phyloP scores from a whole-genome alignment of 176 grass and related monocot genomes.

The Phoenix roebelenii region DNA sequence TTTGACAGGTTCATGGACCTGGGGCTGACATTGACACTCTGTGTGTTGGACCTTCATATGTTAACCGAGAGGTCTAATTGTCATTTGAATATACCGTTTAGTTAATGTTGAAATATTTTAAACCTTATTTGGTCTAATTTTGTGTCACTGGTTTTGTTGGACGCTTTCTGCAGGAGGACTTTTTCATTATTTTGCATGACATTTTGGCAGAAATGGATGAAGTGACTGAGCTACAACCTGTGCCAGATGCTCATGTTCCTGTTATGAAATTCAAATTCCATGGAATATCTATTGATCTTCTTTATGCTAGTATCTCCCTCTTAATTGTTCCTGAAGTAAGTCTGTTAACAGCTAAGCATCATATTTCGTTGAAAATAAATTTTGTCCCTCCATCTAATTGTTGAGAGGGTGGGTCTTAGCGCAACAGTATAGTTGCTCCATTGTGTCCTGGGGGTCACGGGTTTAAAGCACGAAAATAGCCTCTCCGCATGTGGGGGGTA shows the following conservation, averaged over 20 bases:
- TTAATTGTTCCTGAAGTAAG: conserved; percentile 78
- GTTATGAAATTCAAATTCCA: conserved; percentile 96
- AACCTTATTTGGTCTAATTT: no score
- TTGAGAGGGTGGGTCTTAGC: neutral
- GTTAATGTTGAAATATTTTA: no score
- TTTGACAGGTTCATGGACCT: conserved; percentile 78
- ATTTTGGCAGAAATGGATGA: conserved; percentile 65
- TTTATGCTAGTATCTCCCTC: conserved; percentile 92
- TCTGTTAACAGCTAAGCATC: neutral
- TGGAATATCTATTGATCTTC: conserved; percentile 96
- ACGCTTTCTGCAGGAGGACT: conserved; percentile 72
- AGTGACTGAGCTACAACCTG: conserved; percentile 80
- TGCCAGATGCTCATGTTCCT: conserved; percentile 95
- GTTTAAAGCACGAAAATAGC: no score
- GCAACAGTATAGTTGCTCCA: no score
- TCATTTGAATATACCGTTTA: neutral
- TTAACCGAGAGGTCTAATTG: conserved; percentile 73
- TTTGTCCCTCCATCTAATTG: neutral
- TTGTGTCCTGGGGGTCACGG: no score
- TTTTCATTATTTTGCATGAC: conserved; percentile 80
- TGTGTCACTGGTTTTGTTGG: neutral
- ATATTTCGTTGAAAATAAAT: neutral
- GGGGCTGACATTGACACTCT: conserved; percentile 94
- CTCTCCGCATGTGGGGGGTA: no score
- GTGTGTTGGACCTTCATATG: conserved; percentile 95